Evolutionary conservation across 768 basidiomycete species (phyloP).

Genomic region (Tephrocybe rancida): DNA sequence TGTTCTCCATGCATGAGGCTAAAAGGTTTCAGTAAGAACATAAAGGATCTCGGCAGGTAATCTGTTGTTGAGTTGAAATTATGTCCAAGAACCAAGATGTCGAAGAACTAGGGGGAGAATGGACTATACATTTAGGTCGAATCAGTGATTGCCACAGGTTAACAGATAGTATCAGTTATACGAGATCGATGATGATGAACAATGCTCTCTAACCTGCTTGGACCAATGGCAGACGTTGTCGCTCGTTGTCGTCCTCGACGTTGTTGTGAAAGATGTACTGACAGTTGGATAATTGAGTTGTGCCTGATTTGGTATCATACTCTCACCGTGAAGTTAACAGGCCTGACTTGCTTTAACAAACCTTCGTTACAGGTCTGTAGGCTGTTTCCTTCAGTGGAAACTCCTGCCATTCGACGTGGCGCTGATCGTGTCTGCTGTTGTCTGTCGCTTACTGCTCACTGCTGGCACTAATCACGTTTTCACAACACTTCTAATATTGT

Average conservation of each 20-base stretch:
- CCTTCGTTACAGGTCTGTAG: not conserved
- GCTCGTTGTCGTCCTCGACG: not conserved
- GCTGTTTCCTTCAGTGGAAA: conserved; percentile 6
- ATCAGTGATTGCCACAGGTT: not conserved
- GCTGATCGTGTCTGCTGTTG: not conserved
- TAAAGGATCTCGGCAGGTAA: too few relatives aligned
- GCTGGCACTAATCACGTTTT: not conserved
- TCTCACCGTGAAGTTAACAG: conserved; percentile 2
- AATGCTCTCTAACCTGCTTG: too few relatives aligned
- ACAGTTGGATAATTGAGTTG: not conserved
- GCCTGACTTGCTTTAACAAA: not conserved
- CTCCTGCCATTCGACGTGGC: not conserved
- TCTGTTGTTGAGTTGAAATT: too few relatives aligned
- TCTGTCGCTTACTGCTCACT: not conserved
- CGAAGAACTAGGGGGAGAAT: too few relatives aligned
- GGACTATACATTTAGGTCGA: not conserved
- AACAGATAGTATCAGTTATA: not conserved
- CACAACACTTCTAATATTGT: conserved; percentile 9
- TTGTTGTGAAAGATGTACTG: not conserved
- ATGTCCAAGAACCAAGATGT: too few relatives aligned
- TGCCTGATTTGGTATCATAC: conserved; percentile 14
- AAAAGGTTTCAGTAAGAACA: too few relatives aligned
- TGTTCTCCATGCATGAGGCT: too few relatives aligned
- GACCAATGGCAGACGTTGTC: not conserved
- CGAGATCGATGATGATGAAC: not conserved